Conservation (phyloP, 805 yeast genomes). For the Teunomyces funiuensis region DNA sequence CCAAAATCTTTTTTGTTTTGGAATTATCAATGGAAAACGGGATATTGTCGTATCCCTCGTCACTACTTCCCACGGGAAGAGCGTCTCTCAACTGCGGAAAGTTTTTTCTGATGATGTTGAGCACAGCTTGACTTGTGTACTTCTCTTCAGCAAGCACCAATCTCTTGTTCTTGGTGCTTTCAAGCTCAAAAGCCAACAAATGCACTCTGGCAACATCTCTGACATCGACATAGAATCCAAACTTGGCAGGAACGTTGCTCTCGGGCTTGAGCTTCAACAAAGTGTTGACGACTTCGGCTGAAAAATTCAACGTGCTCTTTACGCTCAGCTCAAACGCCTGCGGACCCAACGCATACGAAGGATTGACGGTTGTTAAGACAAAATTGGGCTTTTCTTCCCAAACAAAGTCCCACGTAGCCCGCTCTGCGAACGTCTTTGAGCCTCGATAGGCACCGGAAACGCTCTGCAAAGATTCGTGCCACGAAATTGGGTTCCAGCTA, state of each 20-base stretch:
- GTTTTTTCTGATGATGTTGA: conserved; percentile 19
- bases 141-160: conserved; percentile 22
- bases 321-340: conserved; percentile 15
- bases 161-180: conserved; percentile 23
- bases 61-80: conserved; percentile 18
- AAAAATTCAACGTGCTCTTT: conserved; percentile 12
- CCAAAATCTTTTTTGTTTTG: conserved; percentile 18
- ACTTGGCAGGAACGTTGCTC: not conserved
- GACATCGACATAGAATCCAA: conserved; percentile 22
- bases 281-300: conserved; percentile 13
- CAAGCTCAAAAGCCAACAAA: conserved; percentile 13
- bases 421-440: conserved; percentile 13
- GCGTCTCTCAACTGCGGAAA: conserved; percentile 21
- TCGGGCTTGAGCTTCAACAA: conserved; percentile 10
- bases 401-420: conserved; percentile 17
- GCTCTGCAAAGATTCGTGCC: conserved; percentile 15
- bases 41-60: not conserved
- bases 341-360: conserved; percentile 27
- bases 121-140: conserved; percentile 18
- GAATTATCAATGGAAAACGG: conserved; percentile 11
- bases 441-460: conserved; percentile 13
- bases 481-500: conserved; percentile 16
- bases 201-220: conserved; percentile 17
- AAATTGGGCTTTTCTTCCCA: conserved; percentile 7
- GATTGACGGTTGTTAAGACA: conserved; percentile 11